phyloP scores from a whole-genome alignment of 2,329 filamentous ascomycete species.

The Colletotrichum camelliae region DNA sequence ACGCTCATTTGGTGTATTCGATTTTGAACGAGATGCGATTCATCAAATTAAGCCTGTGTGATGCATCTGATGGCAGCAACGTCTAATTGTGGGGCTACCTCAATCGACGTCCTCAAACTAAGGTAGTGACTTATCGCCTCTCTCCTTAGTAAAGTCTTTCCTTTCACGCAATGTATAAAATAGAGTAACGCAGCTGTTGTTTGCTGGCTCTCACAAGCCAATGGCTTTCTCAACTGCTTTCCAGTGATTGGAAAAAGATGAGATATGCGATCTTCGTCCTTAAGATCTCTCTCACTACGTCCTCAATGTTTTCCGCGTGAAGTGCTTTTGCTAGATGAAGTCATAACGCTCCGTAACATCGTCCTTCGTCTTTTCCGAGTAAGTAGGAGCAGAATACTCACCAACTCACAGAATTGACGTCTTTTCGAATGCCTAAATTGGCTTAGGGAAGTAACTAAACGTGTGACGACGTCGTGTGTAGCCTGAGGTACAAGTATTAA shows the following conservation, averaged over 20 bases:
- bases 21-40: neutral
- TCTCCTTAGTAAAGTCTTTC: neutral
- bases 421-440: neutral
- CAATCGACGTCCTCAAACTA: neutral
- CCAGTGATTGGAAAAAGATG: neutral
- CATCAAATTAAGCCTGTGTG: neutral
- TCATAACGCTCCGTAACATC: fast-evolving
- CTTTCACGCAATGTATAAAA: neutral
- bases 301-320: neutral
- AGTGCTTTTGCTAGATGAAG: neutral
- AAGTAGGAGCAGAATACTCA: fast-evolving
- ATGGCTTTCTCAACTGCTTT: neutral
- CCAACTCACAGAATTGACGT: neutral
- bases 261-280: neutral
- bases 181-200: neutral
- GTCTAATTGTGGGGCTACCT: neutral
- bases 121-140: neutral
- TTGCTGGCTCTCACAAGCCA: neutral
- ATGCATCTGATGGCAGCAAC: neutral
- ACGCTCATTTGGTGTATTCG: neutral
- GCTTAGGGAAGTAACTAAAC: neutral
- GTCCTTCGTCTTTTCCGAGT: neutral
- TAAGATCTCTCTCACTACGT: neutral
- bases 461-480: neutral
- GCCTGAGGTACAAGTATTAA: neutral